These are phyloP conservation scores for Bassia scoparia DNA, from an alignment of 148 eudicot genomes.

Conservation along the genomic window DNA sequence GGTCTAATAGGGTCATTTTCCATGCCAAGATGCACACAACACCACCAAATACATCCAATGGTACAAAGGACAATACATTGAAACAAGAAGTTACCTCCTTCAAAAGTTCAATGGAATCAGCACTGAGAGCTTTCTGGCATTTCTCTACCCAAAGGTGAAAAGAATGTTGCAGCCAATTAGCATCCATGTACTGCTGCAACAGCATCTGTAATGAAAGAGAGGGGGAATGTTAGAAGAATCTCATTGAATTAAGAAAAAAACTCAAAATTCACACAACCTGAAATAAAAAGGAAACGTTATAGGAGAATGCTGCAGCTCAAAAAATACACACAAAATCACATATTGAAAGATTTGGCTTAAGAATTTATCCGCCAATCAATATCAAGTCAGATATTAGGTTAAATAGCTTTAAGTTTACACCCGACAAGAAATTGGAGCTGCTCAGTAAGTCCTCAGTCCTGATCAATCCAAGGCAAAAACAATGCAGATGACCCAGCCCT, in stretches of 20 bases:
- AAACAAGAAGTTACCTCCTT: constrained; percentile 53
- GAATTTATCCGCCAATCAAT: neutral
- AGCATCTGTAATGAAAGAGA: constrained; percentile 54
- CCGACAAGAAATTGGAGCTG: neutral
- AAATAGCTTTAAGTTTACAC: neutral
- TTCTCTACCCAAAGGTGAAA: constrained; percentile 56
- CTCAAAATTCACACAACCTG: neutral
- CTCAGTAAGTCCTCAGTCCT: neutral
- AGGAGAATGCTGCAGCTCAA: constrained; percentile 13
- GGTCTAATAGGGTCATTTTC: neutral
- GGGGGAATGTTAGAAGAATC: neutral
- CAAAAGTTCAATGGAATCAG: constrained; percentile 78
- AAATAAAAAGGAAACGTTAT: neutral
- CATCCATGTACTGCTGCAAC: constrained; percentile 47
- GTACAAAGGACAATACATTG: neutral
- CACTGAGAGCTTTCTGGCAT: constrained; percentile 70
- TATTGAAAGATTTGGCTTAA: constrained; percentile 3
- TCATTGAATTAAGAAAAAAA: neutral
- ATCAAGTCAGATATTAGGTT: neutral
- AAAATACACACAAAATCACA: constrained; percentile 7
- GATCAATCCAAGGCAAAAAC: neutral
- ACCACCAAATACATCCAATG: neutral
- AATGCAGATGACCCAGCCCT: neutral
- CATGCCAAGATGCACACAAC: neutral
- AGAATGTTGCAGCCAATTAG: constrained; percentile 70